A percentile compares a stretch with the other conserved stretches of the same genome.
These are phyloP conservation scores for Colletotrichum siamense DNA, from an alignment of 2,329 filamentous ascomycete genomes.

Conservation along the genomic window DNA sequence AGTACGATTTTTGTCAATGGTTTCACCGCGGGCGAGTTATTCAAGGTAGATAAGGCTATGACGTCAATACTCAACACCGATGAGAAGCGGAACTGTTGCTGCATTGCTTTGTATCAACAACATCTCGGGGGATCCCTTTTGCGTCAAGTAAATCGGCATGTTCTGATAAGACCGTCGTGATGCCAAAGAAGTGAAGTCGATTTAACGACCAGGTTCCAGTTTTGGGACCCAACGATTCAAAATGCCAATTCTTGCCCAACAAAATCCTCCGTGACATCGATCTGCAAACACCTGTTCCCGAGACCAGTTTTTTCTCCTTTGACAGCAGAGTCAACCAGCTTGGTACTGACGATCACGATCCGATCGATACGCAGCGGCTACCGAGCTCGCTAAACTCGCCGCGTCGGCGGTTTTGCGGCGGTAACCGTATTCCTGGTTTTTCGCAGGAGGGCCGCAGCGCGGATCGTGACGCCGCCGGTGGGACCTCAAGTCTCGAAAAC, in stretches of 20 bases:
- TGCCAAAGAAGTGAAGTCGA: not conserved
- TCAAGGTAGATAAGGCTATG: not conserved
- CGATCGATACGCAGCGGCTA: not conserved
- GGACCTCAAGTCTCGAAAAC: not conserved
- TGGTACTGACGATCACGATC: not conserved
- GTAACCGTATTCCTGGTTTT: not conserved
- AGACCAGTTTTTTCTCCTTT: not conserved
- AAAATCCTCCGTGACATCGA: not conserved
- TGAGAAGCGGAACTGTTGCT: not conserved
- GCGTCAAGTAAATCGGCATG: not conserved
- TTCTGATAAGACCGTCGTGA: not conserved
- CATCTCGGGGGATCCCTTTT: not conserved
- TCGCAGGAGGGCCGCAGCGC: not conserved
- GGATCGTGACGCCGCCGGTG: conserved; percentile 2
- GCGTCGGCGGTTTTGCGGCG: not conserved
- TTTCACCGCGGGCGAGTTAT: not conserved
- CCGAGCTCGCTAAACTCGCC: not conserved
- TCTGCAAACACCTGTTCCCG: not conserved
- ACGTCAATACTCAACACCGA: not conserved
- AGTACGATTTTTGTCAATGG: not conserved
- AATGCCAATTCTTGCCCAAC: no score
- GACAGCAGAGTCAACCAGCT: not conserved
- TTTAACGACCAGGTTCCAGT: not conserved
- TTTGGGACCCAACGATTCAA: not conserved
- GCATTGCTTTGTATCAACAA: not conserved